A percentile compares a stretch with the other conserved stretches of the same genome.
These are phyloP conservation scores for Pseudogymnoascus sp. DNA, from an alignment of 2,329 filamentous ascomycete species.

Conservation along the genomic window DNA sequence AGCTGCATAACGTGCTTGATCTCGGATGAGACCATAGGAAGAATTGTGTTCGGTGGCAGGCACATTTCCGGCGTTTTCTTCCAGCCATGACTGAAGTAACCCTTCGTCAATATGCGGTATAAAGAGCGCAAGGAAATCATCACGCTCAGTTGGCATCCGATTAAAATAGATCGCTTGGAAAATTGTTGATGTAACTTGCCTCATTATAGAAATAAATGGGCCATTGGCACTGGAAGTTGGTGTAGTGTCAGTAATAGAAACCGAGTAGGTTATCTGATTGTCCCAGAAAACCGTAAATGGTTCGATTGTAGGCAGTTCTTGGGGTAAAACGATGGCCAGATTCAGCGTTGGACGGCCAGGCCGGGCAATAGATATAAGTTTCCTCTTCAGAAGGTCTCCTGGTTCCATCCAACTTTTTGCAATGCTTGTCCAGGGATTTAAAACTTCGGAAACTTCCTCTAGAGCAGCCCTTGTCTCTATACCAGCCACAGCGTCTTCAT, in stretches of 20 bases:
- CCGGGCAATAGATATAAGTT: not conserved
- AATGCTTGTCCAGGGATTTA: slow-evolving; percentile 32
- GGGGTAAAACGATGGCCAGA: slow-evolving; percentile 16
- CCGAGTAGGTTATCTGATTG: slow-evolving; percentile 13
- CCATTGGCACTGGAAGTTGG: not conserved
- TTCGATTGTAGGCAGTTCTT: slow-evolving; percentile 15
- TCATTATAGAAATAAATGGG: not conserved
- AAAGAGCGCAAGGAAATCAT: slow-evolving; percentile 7
- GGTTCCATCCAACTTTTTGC: slow-evolving; percentile 22
- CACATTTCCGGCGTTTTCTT: not conserved
- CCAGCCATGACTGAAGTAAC: not conserved
- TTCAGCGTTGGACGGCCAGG: not conserved
- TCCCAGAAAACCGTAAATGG: slow-evolving; percentile 24
- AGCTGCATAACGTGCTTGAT: not conserved
- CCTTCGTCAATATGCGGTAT: not conserved
- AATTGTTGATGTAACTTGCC: slow-evolving; percentile 8
- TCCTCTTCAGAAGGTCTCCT: not conserved
- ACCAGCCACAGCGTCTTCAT: slow-evolving; percentile 31
- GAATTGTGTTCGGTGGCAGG: not conserved
- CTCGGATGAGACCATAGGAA: not conserved
- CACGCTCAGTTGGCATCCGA: not conserved
- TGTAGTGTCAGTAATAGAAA: not conserved
- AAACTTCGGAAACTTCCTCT: slow-evolving; percentile 24
- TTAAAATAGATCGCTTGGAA: not conserved
- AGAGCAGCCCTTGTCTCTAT: slow-evolving; percentile 24